Conservation (phyloP, 1,139 yeast species). For the Candida smagusa region DNA sequence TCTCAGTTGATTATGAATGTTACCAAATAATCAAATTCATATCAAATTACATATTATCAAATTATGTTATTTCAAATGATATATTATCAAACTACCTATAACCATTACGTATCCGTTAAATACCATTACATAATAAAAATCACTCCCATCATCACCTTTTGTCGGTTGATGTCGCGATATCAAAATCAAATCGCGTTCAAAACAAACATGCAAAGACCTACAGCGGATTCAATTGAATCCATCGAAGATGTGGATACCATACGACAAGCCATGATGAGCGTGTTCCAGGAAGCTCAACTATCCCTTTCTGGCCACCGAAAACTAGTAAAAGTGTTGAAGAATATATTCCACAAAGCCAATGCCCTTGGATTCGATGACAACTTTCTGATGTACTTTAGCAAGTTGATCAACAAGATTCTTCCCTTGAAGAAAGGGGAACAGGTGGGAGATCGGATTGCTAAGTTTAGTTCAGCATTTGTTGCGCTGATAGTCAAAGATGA, state of each 20-base stretch:
- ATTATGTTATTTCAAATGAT: no score
- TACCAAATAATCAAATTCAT: no score
- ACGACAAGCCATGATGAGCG: conserved; percentile 52
- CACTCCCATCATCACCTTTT: no score
- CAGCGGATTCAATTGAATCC: conserved; percentile 18
- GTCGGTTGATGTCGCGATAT: no score
- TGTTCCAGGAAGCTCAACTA: conserved; percentile 79
- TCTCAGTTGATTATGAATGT: no score
- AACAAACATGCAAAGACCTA: conserved; percentile 9
- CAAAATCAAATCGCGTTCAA: no score
- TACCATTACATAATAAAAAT: no score
- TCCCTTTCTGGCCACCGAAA: conserved; percentile 76
- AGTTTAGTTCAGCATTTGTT: conserved; percentile 68
- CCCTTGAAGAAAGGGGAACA: conserved; percentile 68
- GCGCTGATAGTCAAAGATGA: conserved; percentile 43
- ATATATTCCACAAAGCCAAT: conserved; percentile 55
- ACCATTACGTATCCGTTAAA: no score
- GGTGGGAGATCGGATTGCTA: conserved; percentile 75
- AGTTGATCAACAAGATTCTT: conserved; percentile 60
- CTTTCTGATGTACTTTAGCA: conserved; percentile 59
- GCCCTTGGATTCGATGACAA: conserved; percentile 51
- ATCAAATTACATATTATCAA: no score
- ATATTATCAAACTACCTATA: no score
- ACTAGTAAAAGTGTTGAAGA: conserved; percentile 60
- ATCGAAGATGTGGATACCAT: conserved; percentile 27